Evolutionary conservation across 768 basidiomycete genomes (phyloP).

Genomic region (Trametes sanguinea): DNA sequence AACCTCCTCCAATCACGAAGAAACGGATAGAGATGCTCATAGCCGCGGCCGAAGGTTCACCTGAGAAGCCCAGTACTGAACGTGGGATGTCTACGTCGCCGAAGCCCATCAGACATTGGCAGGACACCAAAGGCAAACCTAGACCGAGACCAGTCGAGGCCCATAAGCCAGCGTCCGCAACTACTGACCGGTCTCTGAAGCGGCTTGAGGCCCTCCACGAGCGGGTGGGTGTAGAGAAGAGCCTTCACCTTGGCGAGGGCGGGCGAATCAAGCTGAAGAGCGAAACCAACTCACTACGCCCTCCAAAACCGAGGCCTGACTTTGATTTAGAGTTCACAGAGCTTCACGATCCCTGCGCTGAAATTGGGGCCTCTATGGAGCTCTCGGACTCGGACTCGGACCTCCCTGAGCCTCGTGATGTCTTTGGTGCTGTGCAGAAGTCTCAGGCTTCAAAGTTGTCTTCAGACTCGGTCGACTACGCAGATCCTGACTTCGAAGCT

Average conservation of each 20-base stretch:
- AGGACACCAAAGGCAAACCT: neutral
- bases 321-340: conserved; percentile 54
- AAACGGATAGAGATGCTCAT: conserved; percentile 29
- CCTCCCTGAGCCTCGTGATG: conserved; percentile 35
- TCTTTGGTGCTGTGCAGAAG: conserved; percentile 35
- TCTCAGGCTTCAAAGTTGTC: conserved; percentile 21
- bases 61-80: neutral
- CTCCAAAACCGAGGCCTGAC: conserved; percentile 35
- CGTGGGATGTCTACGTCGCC: neutral
- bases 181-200: conserved; percentile 36
- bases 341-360: conserved; percentile 24
- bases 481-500: conserved; percentile 46
- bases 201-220: conserved; percentile 48
- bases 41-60: conserved; percentile 2
- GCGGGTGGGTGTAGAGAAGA: conserved; percentile 43
- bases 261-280: conserved; percentile 48
- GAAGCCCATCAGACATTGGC: neutral
- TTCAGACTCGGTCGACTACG: conserved; percentile 39
- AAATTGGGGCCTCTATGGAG: neutral
- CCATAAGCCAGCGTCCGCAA: conserved; percentile 18
- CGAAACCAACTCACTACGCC: conserved; percentile 1
- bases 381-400: conserved; percentile 38
- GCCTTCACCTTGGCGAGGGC: conserved; percentile 34
- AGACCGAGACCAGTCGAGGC: conserved; percentile 28
- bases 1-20: conserved; percentile 47